These are phyloP conservation scores for Penium margaritaceum DNA, from an alignment of 139 green algal species.

Conservation along the genomic window DNA sequence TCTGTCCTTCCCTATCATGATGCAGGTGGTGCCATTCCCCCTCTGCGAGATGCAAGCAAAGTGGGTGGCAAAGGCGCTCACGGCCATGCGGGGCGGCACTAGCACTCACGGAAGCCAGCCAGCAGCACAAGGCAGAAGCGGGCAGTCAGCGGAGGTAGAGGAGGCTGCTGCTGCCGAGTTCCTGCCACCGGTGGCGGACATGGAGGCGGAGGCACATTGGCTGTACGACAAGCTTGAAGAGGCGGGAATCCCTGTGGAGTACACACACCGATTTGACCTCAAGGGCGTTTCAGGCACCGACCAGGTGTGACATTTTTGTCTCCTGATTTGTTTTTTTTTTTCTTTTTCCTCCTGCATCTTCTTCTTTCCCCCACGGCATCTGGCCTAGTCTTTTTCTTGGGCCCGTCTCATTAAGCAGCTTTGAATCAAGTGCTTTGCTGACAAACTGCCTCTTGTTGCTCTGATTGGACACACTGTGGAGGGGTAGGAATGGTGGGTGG, in stretches of 20 bases:
- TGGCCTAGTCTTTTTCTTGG: background rate
- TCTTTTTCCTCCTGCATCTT: background rate
- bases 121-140: too few relatives aligned
- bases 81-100: background rate
- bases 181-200: conserved; percentile 15
- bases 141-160: conserved; percentile 24
- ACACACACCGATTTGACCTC: conserved; percentile 22
- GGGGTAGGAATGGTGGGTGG: too few relatives aligned
- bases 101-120: background rate
- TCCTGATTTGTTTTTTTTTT: background rate
- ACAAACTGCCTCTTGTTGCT: background rate
- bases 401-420: background rate
- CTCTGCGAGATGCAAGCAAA: conserved; percentile 30
- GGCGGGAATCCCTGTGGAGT: conserved; percentile 3
- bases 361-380: background rate
- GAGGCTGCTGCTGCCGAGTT: conserved; percentile 15
- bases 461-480: background rate
- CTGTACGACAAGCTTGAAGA: conserved; percentile 13
- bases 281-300: too few relatives aligned
- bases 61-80: conserved; percentile 25
- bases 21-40: conserved; percentile 37
- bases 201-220: conserved; percentile 6
- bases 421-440: background rate
- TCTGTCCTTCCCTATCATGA: background rate
- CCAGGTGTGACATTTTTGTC: conserved; percentile 8